Evolutionary conservation across 202 grass and related monocot species (phyloP), one percentile per base, ranked within the genome.

Genomic region (Thinopyrum obtusiflorum): DNA sequence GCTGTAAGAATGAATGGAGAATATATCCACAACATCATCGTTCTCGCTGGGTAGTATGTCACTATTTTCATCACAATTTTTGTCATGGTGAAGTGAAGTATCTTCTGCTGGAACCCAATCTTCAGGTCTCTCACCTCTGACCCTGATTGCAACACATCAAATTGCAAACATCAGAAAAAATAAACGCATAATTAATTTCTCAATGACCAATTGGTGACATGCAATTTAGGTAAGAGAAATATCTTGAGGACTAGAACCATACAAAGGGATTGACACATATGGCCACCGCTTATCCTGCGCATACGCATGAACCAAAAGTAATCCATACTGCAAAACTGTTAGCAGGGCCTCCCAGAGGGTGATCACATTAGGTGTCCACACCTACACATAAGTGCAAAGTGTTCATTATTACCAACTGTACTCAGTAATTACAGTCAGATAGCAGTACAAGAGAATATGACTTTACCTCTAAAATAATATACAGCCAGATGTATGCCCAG

Each of bases 401-500:
- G 68, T 14, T 83, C 28, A 29, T 36, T 51, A 8, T 13, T 35
- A 61, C 11, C 5, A 31, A 61, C 35, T 36, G 0, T 10, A 61
- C 18, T 87, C 73, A 42, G 17, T 9, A 28, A 15, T 33, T 83
- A n/a, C 5, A 61, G 23, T 73, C 15, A 61, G 6, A 75, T 49
- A 51, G 27, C 18, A 83, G 17, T 68, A 51, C 44, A 65, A 47
- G 82, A 65, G 49, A 46, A 44, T 20, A 23, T 67, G 66, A 61
- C 24, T 84, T 81, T 53, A 92, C 95, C 91, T 95, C 90, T 85
- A 98, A 88, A 68, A 98, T 98, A 70, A 98, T 64, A 80, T 95
- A 98, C 2, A 98, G 82, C 95, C 95, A 98, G 76, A 95, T 65
- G 65, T 98, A 98, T 68, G 95, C 93, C 95, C 93, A 95, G 80